Percentiles rank a stretch among this genome's conserved stretches.
phyloP scores from a whole-genome alignment of 495 filamentous ascomycete species.

The Bathelium albidoporum region DNA sequence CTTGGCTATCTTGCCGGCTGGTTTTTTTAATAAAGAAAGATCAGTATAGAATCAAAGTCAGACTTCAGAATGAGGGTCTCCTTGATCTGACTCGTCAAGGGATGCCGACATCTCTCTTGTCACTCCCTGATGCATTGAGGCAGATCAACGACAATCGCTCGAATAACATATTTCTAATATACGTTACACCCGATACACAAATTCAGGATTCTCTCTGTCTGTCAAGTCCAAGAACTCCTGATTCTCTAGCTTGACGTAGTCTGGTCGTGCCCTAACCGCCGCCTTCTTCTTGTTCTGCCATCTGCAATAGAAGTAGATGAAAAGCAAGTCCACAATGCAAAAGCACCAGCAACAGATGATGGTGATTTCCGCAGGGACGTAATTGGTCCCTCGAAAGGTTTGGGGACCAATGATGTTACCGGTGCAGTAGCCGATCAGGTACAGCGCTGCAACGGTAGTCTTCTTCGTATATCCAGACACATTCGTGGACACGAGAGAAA shows the following conservation, averaged over 20 bases:
- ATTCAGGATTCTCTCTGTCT: conserved; percentile 41
- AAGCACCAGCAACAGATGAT: conserved; percentile 55
- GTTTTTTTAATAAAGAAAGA: no score
- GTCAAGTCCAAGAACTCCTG: conserved; percentile 53
- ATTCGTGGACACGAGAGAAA: conserved; percentile 54
- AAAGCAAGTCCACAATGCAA: conserved; percentile 44
- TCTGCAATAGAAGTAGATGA: conserved; percentile 54
- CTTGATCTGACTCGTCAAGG: no score
- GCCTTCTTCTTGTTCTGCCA: conserved; percentile 53
- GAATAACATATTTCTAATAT: neutral
- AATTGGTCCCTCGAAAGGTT: conserved; percentile 51
- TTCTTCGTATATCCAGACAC: conserved; percentile 68
- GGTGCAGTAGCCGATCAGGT: conserved; percentile 41
- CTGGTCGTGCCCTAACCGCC: conserved; percentile 40
- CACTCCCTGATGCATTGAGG: no score
- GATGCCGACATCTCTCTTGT: no score
- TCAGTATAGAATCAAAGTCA: no score
- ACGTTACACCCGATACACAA: conserved; percentile 28
- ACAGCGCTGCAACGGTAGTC: conserved; percentile 59
- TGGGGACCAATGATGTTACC: conserved; percentile 42
- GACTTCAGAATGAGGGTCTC: no score
- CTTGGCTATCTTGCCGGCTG: no score
- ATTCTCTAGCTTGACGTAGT: conserved; percentile 56
- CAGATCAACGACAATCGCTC: neutral
- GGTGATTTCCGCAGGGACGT: conserved; percentile 57